Percentiles rank a stretch among this genome's conserved stretches.
Evolutionary conservation across 2,329 filamentous ascomycete genomes (phyloP).

Genomic region (Drechslerella stenobrocha): DNA sequence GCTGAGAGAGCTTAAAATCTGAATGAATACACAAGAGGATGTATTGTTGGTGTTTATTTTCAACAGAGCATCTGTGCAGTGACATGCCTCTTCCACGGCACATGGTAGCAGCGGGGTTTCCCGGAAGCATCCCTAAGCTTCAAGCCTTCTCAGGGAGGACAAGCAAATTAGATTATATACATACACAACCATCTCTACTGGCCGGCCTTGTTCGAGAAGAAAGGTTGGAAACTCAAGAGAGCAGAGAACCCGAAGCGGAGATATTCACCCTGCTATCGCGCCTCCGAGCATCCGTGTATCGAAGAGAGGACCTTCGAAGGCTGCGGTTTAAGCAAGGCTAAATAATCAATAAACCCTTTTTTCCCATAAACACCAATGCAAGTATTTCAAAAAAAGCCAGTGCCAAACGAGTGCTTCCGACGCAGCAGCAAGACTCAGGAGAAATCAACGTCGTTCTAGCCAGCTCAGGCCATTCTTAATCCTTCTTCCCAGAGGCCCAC

Average conservation of each 20-base stretch:
- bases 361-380: conserved; percentile 20
- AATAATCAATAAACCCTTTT: conserved; percentile 2
- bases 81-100: not conserved
- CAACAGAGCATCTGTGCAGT: no score
- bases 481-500: conserved; percentile 40
- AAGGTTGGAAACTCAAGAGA: not conserved
- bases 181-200: conserved; percentile 1
- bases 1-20: no score
- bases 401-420: not conserved
- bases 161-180: conserved; percentile 5
- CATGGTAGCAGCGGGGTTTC: not conserved
- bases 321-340: not conserved
- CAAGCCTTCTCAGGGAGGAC: not conserved
- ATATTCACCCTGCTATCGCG: no score
- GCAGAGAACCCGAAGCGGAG: no score
- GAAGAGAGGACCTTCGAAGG: not conserved
- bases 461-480: conserved; percentile 2
- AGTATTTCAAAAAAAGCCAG: not conserved
- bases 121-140: not conserved
- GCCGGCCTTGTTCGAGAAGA: no score
- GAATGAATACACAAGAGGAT: no score
- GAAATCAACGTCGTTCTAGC: no score
- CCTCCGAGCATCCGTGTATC: no score
- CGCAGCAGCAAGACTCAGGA: conserved; percentile 5
- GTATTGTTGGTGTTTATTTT: no score